Evolutionary conservation across 768 basidiomycete genomes (phyloP).

Genomic region (Galerina sulciceps): DNA sequence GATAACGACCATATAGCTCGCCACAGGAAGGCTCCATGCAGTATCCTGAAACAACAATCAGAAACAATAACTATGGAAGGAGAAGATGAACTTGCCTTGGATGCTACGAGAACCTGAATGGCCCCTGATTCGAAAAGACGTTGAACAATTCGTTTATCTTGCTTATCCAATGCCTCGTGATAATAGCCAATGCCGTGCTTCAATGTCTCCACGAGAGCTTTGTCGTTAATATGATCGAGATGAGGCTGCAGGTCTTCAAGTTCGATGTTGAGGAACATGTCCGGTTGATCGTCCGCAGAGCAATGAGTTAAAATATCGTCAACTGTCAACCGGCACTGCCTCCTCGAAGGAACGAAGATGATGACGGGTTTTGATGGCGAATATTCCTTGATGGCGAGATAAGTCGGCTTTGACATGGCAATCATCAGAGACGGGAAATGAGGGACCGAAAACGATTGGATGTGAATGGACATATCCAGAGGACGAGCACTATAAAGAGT

Average conservation of each 20-base stretch:
- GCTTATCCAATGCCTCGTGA: slow-evolving; percentile 90
- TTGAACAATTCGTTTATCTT: slow-evolving; percentile 94
- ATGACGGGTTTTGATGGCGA: slow-evolving; percentile 87
- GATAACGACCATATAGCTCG: slow-evolving; percentile 97
- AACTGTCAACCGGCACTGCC: slow-evolving; percentile 93
- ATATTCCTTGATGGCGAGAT: slow-evolving; percentile 89
- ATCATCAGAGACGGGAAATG: slow-evolving; percentile 99
- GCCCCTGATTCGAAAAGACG: slow-evolving; percentile 92
- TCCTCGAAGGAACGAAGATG: slow-evolving; percentile 89
- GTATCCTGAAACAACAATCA: slow-evolving; percentile 66
- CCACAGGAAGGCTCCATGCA: slow-evolving; percentile 93
- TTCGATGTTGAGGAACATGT: slow-evolving; percentile 90
- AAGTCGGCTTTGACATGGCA: slow-evolving; percentile 98
- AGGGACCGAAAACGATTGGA: slow-evolving; percentile 95
- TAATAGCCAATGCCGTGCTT: slow-evolving; percentile 94
- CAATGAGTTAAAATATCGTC: slow-evolving; percentile 91
- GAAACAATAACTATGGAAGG: neutral
- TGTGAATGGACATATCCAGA: slow-evolving; percentile 94
- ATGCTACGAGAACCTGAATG: slow-evolving; percentile 92
- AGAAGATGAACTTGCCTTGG: slow-evolving; percentile 64
- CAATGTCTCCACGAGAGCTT: slow-evolving; percentile 75
- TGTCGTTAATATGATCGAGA: slow-evolving; percentile 82
- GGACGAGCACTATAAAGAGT: slow-evolving; percentile 77
- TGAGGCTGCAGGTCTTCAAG: slow-evolving; percentile 83
- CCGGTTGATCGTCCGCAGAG: slow-evolving; percentile 80